phyloP scores from a whole-genome alignment of 768 basidiomycete genomes.

The Dictyophora rubrovolvata region DNA sequence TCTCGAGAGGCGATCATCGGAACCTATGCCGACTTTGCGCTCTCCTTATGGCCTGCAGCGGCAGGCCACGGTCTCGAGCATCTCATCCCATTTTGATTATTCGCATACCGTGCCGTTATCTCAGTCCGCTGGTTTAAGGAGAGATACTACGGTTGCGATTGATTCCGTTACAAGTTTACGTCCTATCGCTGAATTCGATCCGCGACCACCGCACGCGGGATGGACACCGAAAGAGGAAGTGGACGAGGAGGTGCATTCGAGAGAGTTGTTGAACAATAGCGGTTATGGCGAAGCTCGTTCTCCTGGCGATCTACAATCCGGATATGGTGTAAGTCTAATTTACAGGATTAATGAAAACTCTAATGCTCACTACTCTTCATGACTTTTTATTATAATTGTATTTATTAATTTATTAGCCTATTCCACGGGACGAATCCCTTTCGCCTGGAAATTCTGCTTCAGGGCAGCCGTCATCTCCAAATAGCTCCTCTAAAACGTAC shows the following conservation, averaged over 20 bases:
- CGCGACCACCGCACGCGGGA: conserved; percentile 3
- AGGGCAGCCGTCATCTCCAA: background rate
- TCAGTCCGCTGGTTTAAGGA: background rate
- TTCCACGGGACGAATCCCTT: conserved; percentile 1
- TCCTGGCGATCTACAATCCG: background rate
- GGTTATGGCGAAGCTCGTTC: background rate
- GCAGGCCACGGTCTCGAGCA: background rate
- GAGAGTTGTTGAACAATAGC: background rate
- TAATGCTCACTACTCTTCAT: background rate
- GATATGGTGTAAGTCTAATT: background rate
- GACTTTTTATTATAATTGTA: background rate
- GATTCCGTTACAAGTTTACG: background rate
- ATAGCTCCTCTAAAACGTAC: conserved; percentile 45
- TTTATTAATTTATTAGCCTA: background rate
- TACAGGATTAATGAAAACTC: background rate
- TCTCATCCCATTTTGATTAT: background rate
- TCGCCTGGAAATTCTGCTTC: background rate
- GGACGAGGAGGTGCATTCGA: conserved; percentile 4
- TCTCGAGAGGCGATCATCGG: background rate
- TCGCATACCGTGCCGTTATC: background rate
- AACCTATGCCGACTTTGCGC: background rate
- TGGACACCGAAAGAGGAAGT: conserved; percentile 9
- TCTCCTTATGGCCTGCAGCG: background rate
- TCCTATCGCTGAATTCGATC: background rate
- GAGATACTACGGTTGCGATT: background rate